phyloP scores from a whole-genome alignment of 2,329 filamentous ascomycete genomes.

The Phyllosticta citriasiana region DNA sequence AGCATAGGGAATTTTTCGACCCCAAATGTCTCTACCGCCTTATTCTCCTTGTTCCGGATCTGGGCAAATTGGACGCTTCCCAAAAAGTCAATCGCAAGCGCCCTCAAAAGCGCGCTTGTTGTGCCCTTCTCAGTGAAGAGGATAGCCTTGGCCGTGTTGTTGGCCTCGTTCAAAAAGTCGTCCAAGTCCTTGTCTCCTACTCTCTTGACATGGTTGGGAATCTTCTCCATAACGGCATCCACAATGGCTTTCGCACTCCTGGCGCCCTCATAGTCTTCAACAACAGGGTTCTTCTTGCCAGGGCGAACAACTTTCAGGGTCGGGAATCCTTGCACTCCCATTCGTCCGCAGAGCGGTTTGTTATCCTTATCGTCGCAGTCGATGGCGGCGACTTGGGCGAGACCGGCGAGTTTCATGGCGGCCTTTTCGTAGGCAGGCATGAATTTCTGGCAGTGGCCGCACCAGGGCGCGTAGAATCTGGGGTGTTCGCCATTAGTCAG shows the following conservation, averaged over 20 bases:
- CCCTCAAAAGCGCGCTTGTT: conserved; percentile 71
- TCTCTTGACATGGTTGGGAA: conserved; percentile 82
- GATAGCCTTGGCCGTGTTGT: conserved; percentile 69
- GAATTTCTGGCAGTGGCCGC: conserved; percentile 91
- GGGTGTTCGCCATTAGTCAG: conserved; percentile 18
- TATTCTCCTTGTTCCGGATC: conserved; percentile 69
- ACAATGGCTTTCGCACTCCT: conserved; percentile 80
- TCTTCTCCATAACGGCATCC: conserved; percentile 73
- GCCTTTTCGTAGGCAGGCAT: conserved; percentile 94
- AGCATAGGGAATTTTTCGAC: conserved; percentile 71
- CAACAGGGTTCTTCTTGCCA: conserved; percentile 70
- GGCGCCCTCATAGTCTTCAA: conserved; percentile 85
- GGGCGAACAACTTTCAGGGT: conserved; percentile 90
- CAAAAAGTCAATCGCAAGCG: conserved; percentile 83
- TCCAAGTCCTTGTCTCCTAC: conserved; percentile 72
- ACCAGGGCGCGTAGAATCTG: conserved; percentile 97
- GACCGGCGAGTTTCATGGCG: conserved; percentile 76
- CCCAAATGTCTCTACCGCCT: conserved; percentile 61
- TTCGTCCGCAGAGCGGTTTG: conserved; percentile 72
- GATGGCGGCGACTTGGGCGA: conserved; percentile 88
- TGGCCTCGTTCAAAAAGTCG: conserved; percentile 57
- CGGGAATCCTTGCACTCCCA: conserved; percentile 90
- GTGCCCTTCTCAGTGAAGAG: conserved; percentile 91
- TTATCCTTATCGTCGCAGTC: conserved; percentile 93
- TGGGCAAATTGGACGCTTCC: conserved; percentile 72